Conservation (phyloP, 1,139 yeast genomes). For the Blastobotrys elegans region DNA sequence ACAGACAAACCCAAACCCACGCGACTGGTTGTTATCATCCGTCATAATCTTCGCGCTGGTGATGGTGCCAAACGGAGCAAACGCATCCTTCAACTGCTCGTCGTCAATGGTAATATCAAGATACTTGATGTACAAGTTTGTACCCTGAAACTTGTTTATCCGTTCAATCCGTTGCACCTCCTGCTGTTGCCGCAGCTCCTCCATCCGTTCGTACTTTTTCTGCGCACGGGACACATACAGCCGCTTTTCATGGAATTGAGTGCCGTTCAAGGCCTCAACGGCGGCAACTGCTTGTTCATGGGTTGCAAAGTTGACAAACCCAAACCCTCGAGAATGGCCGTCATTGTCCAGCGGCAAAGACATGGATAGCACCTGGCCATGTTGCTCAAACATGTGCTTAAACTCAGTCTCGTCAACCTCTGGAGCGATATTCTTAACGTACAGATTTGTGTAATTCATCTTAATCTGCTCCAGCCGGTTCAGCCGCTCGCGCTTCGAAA, state of each 20-base stretch:
- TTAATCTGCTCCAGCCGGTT: slow-evolving; percentile 76
- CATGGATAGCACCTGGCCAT: slow-evolving; percentile 57
- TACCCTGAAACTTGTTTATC: slow-evolving; percentile 78
- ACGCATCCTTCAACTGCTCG: slow-evolving; percentile 73
- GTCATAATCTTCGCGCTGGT: slow-evolving; percentile 90
- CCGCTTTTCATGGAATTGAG: slow-evolving; percentile 67
- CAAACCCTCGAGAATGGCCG: slow-evolving; percentile 83
- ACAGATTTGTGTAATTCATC: slow-evolving; percentile 82
- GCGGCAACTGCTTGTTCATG: slow-evolving; percentile 81
- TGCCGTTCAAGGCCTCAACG: slow-evolving; percentile 73
- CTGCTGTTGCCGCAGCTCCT: slow-evolving; percentile 78
- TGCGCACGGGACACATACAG: slow-evolving; percentile 90
- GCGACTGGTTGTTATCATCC: slow-evolving; percentile 79
- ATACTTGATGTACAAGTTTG: slow-evolving; percentile 85
- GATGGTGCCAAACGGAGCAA: slow-evolving; percentile 79
- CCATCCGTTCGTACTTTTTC: slow-evolving; percentile 85
- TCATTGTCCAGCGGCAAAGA: slow-evolving; percentile 69
- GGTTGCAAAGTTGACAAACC: slow-evolving; percentile 75
- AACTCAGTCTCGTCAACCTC: slow-evolving; percentile 61
- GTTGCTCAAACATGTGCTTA: slow-evolving; percentile 55
- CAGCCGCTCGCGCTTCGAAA: slow-evolving; percentile 80
- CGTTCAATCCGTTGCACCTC: slow-evolving; percentile 76
- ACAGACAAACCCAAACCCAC: slow-evolving; percentile 94
- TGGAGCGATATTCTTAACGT: slow-evolving; percentile 71
- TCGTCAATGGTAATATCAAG: slow-evolving; percentile 80